Evolutionary conservation across 2,329 filamentous ascomycete species (phyloP), one percentile per base, ranked within the genome.

Genomic region (Thelonectria rubi): DNA sequence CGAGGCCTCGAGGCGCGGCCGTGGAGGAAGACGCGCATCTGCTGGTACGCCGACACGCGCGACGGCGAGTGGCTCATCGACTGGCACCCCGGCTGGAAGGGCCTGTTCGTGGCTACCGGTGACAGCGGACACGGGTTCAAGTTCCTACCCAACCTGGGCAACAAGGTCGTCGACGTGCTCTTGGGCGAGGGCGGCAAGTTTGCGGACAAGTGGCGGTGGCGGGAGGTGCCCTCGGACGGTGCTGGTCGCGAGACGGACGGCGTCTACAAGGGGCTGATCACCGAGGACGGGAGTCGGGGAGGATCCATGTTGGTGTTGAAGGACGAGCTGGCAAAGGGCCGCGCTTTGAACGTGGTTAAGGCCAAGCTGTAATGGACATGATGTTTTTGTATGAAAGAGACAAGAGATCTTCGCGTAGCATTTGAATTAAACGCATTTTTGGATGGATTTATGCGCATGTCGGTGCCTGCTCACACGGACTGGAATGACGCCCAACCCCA

Each of bases 21-120:
- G 1, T 92, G 91, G 78, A 77, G 78, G 60, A 79, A 81, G 55
- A 89, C 87, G 2, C 81, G 88, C 21, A 77, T 92, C 55, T 93
- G 90, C 78, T 93, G 90, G 90, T 93, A 93, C 74, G 87, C 87
- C 5, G 90, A 93, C 77, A 93, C 90, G 68, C 82, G 86, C 8
- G 86, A 86, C 17, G 90, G 86, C 20, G 87, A 93, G 72, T 93
- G 91, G 78, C 81, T 93, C 56, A 82, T 92, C 62, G 86, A 88
- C 70, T 88, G 88, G 74, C 89, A 92, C 69, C 90, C 90, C 0
- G 76, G 80, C 15, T 85, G 85, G 75, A 73, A 81, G 58, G 82
- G 83, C 14, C 75, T 89, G 4, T 89, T 90, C 69, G 69, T 90
- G 21, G 86, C 86, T 0, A 88, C 86, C 0, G 87, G 86, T 3